Conservation (phyloP, 495 filamentous ascomycete species). For the Clohesyomyces aquaticus region DNA sequence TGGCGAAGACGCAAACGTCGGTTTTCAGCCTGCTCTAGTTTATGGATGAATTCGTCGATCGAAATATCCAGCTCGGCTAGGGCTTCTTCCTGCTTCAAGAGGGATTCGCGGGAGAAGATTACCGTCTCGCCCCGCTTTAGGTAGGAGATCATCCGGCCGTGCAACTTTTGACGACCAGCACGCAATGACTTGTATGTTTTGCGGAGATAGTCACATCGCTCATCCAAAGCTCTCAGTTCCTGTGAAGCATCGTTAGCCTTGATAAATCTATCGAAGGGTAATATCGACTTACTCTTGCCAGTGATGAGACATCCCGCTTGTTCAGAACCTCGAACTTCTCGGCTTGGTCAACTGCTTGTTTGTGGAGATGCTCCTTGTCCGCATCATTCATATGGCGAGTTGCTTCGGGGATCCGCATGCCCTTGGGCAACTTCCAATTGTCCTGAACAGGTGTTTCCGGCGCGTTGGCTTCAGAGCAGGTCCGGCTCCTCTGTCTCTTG, state of each 20-base stretch:
- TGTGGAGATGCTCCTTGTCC: constrained; percentile 60
- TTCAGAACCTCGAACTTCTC: constrained; percentile 69
- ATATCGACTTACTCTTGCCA: constrained; percentile 59
- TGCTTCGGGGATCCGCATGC: constrained; percentile 60
- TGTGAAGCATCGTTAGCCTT: constrained; percentile 34
- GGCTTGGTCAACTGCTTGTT: constrained; percentile 67
- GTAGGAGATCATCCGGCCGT: constrained; percentile 69
- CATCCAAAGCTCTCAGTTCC: constrained; percentile 71
- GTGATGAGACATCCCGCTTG: constrained; percentile 65
- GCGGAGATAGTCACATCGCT: constrained; percentile 71
- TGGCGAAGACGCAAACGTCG: constrained; percentile 69
- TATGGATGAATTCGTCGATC: constrained; percentile 74
- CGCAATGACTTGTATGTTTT: constrained; percentile 70
- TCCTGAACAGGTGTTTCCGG: constrained; percentile 32
- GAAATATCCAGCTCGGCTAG: constrained; percentile 70
- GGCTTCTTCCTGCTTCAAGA: constrained; percentile 76
- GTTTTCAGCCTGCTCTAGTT: constrained; percentile 76
- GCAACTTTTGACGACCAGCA: constrained; percentile 67
- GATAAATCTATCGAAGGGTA: neutral
- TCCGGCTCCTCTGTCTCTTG: constrained; percentile 40
- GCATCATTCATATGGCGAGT: constrained; percentile 50
- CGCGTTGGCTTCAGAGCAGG: constrained; percentile 44
- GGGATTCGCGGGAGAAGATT: constrained; percentile 66
- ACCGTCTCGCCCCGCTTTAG: constrained; percentile 64
- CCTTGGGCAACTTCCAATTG: constrained; percentile 57